Evolutionary conservation across 805 yeast species (phyloP), one percentile per base, ranked within the genome.

Genomic region (Yarrowia porcina): DNA sequence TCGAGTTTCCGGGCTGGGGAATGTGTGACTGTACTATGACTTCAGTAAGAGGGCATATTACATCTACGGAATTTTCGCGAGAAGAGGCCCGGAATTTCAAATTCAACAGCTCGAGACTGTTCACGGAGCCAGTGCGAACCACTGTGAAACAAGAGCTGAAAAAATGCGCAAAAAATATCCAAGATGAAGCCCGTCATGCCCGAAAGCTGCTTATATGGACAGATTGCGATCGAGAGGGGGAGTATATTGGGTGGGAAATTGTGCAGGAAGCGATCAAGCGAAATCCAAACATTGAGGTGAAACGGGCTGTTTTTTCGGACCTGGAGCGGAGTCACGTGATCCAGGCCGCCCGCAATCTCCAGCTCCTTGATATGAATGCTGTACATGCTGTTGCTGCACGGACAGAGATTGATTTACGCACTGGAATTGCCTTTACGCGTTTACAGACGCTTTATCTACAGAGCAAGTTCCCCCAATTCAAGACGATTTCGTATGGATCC

Each of bases 171-270:
- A 74, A 77, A 11, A 94, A 93, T 70, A 90, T 94, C 54, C 73
- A 80, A 30, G 73, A 73, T 4, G 90, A 90, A 70, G 88, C 91
- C 4, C 72, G 85, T 41, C 70, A 69, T 18, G 82, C 89, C 5
- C 82, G 84, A 60, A 76, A 76, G 39, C 75, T 94, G 62, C 89
- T 90, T 89, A 90, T 94, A 8, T 94, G 99, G 98, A 94, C 99
- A 0, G 99, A 94, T 80, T 94, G 99, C 75, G 98, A 92, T 79
- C 79, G 97, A 36, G 98, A 92, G 72, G 98, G 98, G 1, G 98
- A 92, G 72, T 88, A 85, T 73, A 92, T 92, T 63, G 98, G 97
- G 0, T 84, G 80, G 76, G 97, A 92, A 69, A 84, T 96, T 15
- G 79, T 83, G 35, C 80, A 84, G 61, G 86, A 85, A n/a, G 97